phyloP scores from a whole-genome alignment of 306 rosid genomes.

The Oemleria cerasiformis region DNA sequence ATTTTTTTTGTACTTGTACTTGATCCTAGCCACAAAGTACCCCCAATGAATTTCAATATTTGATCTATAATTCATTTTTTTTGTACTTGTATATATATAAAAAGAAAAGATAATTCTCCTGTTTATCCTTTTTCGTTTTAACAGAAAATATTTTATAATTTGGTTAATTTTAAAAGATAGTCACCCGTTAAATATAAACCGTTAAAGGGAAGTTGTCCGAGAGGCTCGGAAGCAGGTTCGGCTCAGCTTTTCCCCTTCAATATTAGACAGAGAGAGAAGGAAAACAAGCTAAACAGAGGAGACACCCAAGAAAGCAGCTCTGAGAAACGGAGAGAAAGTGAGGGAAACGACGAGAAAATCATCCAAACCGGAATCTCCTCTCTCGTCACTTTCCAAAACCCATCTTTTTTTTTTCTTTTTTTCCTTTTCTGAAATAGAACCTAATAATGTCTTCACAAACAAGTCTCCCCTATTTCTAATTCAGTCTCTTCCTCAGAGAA shows the following conservation, averaged over 20 bases:
- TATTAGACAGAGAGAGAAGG: conserved; percentile 36
- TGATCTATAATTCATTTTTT: background rate
- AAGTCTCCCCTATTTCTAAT: conserved; percentile 24
- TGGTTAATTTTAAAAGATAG: background rate
- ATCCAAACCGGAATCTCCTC: conserved; percentile 21
- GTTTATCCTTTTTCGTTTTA: background rate
- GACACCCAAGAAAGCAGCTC: background rate
- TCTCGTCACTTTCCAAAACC: conserved; percentile 25
- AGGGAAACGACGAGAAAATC: conserved; percentile 24
- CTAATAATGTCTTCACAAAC: conserved; percentile 19
- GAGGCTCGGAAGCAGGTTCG: conserved; percentile 86
- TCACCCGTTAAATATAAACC: conserved; percentile 49
- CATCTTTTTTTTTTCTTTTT: conserved; percentile 12
- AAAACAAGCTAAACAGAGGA: background rate
- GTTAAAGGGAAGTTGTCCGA: conserved; percentile 46
- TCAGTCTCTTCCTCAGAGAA: conserved; percentile 19
- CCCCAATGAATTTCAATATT: too few species aligned
- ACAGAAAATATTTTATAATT: background rate
- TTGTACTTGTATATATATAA: background rate
- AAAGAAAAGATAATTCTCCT: background rate
- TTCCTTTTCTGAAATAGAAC: background rate
- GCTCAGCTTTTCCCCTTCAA: conserved; percentile 36
- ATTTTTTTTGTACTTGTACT: background rate
- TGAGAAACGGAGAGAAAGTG: conserved; percentile 26
- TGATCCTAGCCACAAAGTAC: too few species aligned